Evolutionary conservation across 2,329 filamentous ascomycete species (phyloP), one percentile per base, ranked within the genome.

Genomic region (Colletotrichum sp.): DNA sequence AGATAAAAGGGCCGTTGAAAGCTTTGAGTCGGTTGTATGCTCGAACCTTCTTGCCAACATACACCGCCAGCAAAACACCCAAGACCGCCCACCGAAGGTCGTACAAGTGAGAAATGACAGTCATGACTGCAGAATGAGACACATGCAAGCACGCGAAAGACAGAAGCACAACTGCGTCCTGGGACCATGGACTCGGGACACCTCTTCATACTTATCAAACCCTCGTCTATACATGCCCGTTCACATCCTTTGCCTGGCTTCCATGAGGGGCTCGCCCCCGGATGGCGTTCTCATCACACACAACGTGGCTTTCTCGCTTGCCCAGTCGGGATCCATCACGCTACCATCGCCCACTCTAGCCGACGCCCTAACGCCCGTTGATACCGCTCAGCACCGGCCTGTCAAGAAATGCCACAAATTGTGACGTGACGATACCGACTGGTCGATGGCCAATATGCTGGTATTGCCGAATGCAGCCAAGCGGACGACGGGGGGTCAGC

Each of bases 21-120:
- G 67, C 67, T 5, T 30, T 75, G 4, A 77, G 67, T 6, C 75
- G 66, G 9, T 75, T 71, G 18, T 77, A 77, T 4, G 75, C 59
- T 39, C 8, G 62, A 28, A 77, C 4, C 16, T 77, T 77, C 2
- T 63, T 60, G 16, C 28, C 67, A 6, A 15, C 52, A 24, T 75
- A 77, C 0, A 65, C 8, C 16, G 32, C 15, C 3, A 77, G 18
- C 36, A 77, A 3, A 21, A 59, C 12, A 7, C 34, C n/a, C 8
- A 68, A 72, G 8, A 60, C 16, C 6, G 49, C 44, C 75, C 75
- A 77, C 16, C 67, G 62, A 26, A 71, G 39, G 71, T 62, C 59
- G 32, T 75, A 75, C 24, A 68, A 30, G 18, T 52, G 66, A 16
- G 66, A 49, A 60, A 32, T n/a, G 32, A 69, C 21, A 30, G 60